Percentiles rank a stretch among this genome's conserved stretches.
These are phyloP conservation scores for Spathaspora gorwiae DNA, from an alignment of 805 yeast species.

Conservation along the genomic window DNA sequence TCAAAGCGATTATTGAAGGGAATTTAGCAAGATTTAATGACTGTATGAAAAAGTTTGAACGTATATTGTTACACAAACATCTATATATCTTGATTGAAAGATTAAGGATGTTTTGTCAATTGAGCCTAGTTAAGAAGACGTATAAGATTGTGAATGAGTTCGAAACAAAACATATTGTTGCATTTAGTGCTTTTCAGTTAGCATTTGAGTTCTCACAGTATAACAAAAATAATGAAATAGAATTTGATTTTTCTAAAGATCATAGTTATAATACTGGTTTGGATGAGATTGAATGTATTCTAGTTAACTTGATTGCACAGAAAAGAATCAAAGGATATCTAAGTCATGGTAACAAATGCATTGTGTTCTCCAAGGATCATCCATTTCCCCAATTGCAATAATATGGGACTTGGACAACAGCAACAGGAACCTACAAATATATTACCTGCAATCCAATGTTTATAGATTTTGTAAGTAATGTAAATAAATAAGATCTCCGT, in stretches of 20 bases:
- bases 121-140: slow-evolving; percentile 46
- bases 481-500: no score
- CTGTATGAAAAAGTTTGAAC: slow-evolving; percentile 41
- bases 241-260: slow-evolving; percentile 5
- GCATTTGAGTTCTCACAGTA: slow-evolving; percentile 35
- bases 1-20: slow-evolving; percentile 49
- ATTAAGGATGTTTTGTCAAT: slow-evolving; percentile 46
- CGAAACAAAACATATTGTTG: slow-evolving; percentile 30
- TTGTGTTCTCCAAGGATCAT: slow-evolving; percentile 69
- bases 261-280: slow-evolving; percentile 11
- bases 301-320: slow-evolving; percentile 60
- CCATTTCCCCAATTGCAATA: slow-evolving; percentile 53
- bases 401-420: background rate
- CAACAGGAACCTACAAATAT: no score
- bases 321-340: slow-evolving; percentile 74
- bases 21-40: slow-evolving; percentile 49
- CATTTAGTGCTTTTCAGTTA: slow-evolving; percentile 38
- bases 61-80: slow-evolving; percentile 50
- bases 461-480: no score
- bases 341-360: slow-evolving; percentile 67
- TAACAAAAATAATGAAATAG: slow-evolving; percentile 1
- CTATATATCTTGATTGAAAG: slow-evolving; percentile 57
- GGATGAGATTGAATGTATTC: slow-evolving; percentile 63
- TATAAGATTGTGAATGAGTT: slow-evolving; percentile 16
- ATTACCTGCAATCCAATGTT: no score